Percentiles rank a stretch among this genome's conserved stretches.
Evolutionary conservation across 257 asterid species (phyloP).

Genomic region (Solanum gandarillasii): DNA sequence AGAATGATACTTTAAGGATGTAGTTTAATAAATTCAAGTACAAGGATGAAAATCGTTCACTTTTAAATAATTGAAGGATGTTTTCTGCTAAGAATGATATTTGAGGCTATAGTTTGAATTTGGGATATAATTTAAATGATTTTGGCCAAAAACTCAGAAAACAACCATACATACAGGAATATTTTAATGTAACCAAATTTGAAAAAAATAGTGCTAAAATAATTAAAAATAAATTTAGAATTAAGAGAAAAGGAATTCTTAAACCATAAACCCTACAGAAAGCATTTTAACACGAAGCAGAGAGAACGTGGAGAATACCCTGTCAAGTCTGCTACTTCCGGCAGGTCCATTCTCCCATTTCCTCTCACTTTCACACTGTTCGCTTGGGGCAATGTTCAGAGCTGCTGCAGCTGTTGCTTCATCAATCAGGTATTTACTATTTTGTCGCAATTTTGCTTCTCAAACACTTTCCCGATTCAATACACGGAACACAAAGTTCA

Average conservation of each 20-base stretch:
- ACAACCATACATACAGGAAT: not conserved
- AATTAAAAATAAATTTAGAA: not conserved
- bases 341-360: not conserved
- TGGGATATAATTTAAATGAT: too few relatives aligned
- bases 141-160: too few relatives aligned
- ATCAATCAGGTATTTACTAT: conserved; percentile 38
- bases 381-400: conserved; percentile 38
- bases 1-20: too few relatives aligned
- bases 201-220: not conserved
- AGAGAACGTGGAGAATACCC: not conserved
- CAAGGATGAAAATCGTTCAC: too few relatives aligned
- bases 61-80: too few relatives aligned
- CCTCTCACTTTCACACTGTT: not conserved
- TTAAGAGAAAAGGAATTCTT: not conserved
- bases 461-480: not conserved
- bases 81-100: too few relatives aligned
- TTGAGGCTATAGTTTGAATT: too few relatives aligned
- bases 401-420: conserved; percentile 51
- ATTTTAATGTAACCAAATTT: not conserved
- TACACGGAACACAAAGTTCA: not conserved
- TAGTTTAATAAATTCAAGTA: too few relatives aligned
- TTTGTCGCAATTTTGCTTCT: not conserved
- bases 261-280: not conserved
- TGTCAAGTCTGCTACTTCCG: not conserved
- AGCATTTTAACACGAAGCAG: not conserved